Conservation (phyloP, 305 asterid species). For the Ajuga reptans region DNA sequence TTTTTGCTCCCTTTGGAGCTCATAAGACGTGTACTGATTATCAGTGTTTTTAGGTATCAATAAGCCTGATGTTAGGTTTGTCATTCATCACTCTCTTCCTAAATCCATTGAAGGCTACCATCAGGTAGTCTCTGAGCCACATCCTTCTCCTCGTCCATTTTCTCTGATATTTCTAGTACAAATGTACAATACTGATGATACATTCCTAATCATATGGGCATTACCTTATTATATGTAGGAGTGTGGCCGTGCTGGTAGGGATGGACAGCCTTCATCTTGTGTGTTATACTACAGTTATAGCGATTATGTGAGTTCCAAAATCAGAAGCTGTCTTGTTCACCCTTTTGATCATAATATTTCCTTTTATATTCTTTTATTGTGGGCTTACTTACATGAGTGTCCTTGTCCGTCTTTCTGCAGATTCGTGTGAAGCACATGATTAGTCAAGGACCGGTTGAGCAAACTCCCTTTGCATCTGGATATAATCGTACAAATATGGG, state of each 20-base stretch:
- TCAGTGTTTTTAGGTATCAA: conserved; percentile 65
- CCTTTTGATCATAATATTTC: neutral
- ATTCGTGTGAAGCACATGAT: conserved; percentile 95
- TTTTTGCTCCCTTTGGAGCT: conserved; percentile 21
- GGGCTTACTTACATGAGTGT: neutral
- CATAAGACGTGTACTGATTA: conserved; percentile 27
- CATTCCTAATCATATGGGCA: conserved; percentile 14
- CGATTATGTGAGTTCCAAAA: conserved; percentile 64
- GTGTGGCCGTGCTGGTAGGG: conserved; percentile 99
- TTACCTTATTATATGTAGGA: conserved; percentile 48
- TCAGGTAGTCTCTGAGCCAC: conserved; percentile 49
- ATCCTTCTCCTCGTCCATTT: neutral
- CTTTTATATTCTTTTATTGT: neutral
- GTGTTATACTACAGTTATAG: conserved; percentile 83
- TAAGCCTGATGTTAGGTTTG: conserved; percentile 98
- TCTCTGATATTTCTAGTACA: neutral
- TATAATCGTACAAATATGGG: conserved; percentile 43
- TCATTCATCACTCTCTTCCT: conserved; percentile 97
- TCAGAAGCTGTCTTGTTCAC: conserved; percentile 16
- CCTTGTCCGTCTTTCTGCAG: conserved; percentile 35
- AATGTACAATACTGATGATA: neutral
- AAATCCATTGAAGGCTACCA: conserved; percentile 98
- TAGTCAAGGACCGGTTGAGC: conserved; percentile 71
- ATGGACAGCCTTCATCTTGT: conserved; percentile 88
- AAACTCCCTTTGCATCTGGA: conserved; percentile 54